Evolutionary conservation across 768 basidiomycete species (phyloP).

Genomic region (Tubosaeta sp.): DNA sequence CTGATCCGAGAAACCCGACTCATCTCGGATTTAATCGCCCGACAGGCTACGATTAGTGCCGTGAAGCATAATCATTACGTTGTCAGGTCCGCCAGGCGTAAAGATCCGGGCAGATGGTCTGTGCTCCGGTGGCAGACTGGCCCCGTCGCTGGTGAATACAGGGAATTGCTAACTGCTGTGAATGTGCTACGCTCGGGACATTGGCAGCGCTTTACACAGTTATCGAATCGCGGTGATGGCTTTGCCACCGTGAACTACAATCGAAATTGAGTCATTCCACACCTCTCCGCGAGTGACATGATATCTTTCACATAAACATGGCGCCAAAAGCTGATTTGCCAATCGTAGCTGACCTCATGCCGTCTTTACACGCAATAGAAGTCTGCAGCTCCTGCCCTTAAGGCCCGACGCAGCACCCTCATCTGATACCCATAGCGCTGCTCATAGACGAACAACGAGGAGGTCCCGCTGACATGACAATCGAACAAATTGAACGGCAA

Average conservation of each 20-base stretch:
- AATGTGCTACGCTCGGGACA: neutral
- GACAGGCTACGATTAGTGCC: neutral
- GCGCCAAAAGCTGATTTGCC: neutral
- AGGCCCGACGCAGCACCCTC: neutral
- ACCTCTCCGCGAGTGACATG: neutral
- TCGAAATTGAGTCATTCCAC: too few relatives aligned
- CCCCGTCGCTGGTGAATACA: too few relatives aligned
- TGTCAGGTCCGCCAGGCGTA: neutral
- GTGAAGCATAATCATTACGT: neutral
- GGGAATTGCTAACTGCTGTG: too few relatives aligned
- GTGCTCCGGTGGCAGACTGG: too few relatives aligned
- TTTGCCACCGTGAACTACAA: too few relatives aligned
- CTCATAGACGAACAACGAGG: neutral
- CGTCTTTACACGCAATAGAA: too few relatives aligned
- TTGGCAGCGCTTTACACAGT: neutral
- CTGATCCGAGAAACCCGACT: neutral
- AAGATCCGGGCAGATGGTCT: too few relatives aligned
- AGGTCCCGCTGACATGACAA: neutral
- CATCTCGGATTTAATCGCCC: neutral
- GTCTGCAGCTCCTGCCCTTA: too few relatives aligned
- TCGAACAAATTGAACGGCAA: conserved; percentile 5
- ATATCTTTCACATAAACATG: conserved; percentile 2
- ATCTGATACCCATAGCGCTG: too few relatives aligned
- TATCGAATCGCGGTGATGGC: too few relatives aligned
- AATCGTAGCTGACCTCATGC: neutral